phyloP scores from a whole-genome alignment of 2,329 filamentous ascomycete genomes.

The Paecilomyces dactylethromorphus region DNA sequence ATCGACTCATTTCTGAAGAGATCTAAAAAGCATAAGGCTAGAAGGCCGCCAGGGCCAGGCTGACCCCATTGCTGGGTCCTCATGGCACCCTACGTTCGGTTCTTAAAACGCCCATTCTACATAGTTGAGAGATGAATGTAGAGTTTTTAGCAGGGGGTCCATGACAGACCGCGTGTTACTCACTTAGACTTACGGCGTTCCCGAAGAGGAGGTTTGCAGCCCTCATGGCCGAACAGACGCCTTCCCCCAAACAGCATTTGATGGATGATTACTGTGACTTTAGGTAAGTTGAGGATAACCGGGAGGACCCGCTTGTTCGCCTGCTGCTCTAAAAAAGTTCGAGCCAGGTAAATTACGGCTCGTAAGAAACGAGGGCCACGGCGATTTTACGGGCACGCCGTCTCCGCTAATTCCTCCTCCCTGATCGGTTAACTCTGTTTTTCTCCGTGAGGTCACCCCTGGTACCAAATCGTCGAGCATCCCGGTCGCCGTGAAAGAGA shows the following conservation, averaged over 20 bases:
- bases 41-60: background rate
- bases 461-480: background rate
- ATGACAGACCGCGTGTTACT: background rate
- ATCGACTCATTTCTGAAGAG: background rate
- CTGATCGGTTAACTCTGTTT: background rate
- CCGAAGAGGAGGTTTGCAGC: background rate
- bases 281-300: too few relatives aligned
- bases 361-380: too few relatives aligned
- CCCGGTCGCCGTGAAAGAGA: conserved; percentile 6
- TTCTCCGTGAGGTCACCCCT: background rate
- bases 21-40: background rate
- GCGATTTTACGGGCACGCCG: too few relatives aligned
- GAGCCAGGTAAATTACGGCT: too few relatives aligned
- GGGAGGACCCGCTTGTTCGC: too few relatives aligned
- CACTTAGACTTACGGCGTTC: background rate
- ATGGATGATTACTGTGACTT: too few relatives aligned
- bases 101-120: background rate
- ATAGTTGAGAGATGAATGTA: background rate
- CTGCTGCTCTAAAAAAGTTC: too few relatives aligned
- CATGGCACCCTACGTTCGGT: background rate
- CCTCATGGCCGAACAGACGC: too few relatives aligned
- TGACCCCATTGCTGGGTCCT: background rate
- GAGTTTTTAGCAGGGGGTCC: background rate
- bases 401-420: background rate
- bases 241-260: too few relatives aligned